Base-by-base conservation (phyloP, 1,139 yeast genomes). In the Scheffersomyces titani region DNA sequence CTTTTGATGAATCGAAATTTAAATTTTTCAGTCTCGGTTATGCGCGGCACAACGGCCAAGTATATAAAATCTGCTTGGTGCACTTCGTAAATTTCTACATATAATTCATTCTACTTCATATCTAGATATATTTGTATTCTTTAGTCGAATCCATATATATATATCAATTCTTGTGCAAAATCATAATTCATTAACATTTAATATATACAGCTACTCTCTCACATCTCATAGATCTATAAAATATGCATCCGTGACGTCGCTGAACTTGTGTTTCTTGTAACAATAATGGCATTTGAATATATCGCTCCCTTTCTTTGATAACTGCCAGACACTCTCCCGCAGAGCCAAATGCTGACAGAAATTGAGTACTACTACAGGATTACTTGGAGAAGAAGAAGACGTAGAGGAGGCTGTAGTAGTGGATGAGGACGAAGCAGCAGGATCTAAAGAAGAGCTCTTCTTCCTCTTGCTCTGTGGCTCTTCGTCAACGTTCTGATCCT, bases 231-330 rank as follows among this genome's bases (percentile, higher is more conserved):
- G 70, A 61, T 80, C 84, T 52, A 80, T 78, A 58, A 80, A 79
- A 60, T 72, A 79, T 1, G 78, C 83, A 56, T 80, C 82, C 30
- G 73, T 70, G 9, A 77, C 78, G 55, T 80, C 83, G 47, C 71
- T 63, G 55, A 75, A 70, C 61, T 75, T 76, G 63, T 80, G 83
- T 57, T 75, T 77, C 70, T 78, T 79, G 59, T 80, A 80, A 62
- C 84, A 80, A 63, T 83, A 80, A 62, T 79, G 84, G 57, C 84
- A 80, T 63, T 79, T 78, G 67, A 80, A 80, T 7, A 71, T 63
- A 49, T 80, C 84, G 4, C 74, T 67, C 1, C 83, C 83, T 55
- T 74, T 71, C 57, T 76, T 76, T 18, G 80, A 71, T 44, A 80
- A 65, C 40, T 76, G 80, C 78, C 80, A 76, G 1, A 79, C 69